Evolutionary conservation across 83 land plant species (phyloP).

Genomic region (Diphasiastrum complanatum): DNA sequence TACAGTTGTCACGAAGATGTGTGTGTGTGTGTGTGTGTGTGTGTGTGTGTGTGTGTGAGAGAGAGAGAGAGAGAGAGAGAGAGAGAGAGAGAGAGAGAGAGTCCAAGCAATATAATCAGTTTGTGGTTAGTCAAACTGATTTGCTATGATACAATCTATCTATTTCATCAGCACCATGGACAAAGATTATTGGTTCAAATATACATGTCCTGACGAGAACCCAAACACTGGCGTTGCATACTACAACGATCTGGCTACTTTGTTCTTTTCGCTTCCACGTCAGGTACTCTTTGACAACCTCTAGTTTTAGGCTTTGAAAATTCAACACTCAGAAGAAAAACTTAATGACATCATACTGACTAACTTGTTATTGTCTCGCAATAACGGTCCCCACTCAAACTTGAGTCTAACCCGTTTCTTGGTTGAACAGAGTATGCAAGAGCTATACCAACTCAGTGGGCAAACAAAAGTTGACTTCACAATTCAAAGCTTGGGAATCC

Average conservation of each 20-base stretch:
- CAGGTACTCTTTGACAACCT: conserved; percentile 17
- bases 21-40: neutral
- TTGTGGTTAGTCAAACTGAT: neutral
- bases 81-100: conserved; percentile 4
- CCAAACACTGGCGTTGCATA: conserved; percentile 14
- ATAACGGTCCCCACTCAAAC: no score
- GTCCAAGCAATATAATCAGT: neutral
- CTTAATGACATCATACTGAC: neutral
- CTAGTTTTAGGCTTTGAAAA: no score
- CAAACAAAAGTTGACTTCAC: conserved; percentile 20
- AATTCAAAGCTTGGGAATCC: conserved; percentile 27
- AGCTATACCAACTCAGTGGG: conserved; percentile 26
- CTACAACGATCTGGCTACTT: conserved; percentile 45
- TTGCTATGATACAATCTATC: neutral
- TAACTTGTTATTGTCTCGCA: no score
- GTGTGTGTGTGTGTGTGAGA: conserved; percentile 12
- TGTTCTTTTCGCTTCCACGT: conserved; percentile 36
- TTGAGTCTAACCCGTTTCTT: neutral
- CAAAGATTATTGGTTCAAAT: conserved; percentile 36
- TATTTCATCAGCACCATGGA: neutral
- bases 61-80: no score
- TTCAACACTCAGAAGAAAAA: no score
- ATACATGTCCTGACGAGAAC: conserved; percentile 27
- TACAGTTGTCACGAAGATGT: neutral
- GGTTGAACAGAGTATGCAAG: conserved; percentile 39